Base-by-base conservation (phyloP, 2,329 filamentous ascomycete species). In the Trichoderma lentiforme region DNA sequence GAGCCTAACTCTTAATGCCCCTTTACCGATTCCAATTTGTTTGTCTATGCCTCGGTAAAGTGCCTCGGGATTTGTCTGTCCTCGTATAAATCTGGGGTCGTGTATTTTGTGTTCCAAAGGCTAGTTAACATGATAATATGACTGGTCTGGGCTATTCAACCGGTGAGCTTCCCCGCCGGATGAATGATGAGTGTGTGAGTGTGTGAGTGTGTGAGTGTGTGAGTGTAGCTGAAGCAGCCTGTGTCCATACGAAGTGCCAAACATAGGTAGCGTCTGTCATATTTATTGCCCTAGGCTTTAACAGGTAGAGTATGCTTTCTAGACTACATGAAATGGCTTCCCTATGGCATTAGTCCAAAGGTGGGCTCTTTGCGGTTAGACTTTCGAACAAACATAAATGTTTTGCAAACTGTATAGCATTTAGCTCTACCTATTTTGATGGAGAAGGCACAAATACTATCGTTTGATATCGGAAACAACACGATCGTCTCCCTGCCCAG, bases 161-260 rank as follows among this genome's bases (percentile, higher is more conserved):
- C 60, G 34, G 60, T 43, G 60, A 63, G 34, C 60, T 63, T 43
- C 60, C 60, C 60, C 60, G 60, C 60, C 60, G 60, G 60, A 43
- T 63, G 60, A 63, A 28, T 63, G 60, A 8, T 62, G 14, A 32
- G 28, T 7, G 30, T 15, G 36, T 39, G n/a, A 18, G n/a, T 61
- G 30, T 34, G 21, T 21, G 21, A 21, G 21, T 21, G 21, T 21
- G 21, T 21, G 21, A 21, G n/a, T n/a, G n/a, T n/a, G n/a, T n/a
- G n/a, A 18, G n/a, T 61, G 30, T 34, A 61, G 30, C n/a, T 9
- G 43, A 51, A 21, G 56, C 28, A n/a, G 15, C 24, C 18, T 30
- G 56, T 18, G 9, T 2, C 43, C 43, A 21, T n/a, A 21, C 43
- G 7, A 51, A 51, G n/a, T 51, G n/a, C 43, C 43, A n/a, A 51